A percentile compares a stretch with the other conserved stretches of the same genome.
Conservation (phyloP, 305 asterid genomes). For the Rubia tinctorum region DNA sequence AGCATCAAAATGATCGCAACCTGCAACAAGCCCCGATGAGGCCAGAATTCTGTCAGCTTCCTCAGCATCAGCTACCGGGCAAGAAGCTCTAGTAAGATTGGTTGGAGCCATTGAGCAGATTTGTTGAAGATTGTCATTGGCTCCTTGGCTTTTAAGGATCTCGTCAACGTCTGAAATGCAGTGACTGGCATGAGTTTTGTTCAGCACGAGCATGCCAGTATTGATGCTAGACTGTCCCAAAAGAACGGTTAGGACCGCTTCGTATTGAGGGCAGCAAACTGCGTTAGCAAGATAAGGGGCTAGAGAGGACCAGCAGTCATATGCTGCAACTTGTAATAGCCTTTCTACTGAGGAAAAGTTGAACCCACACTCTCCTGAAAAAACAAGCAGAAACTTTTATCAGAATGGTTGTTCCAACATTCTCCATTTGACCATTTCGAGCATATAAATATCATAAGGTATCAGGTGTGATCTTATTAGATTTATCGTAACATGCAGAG, state of each 20-base stretch:
- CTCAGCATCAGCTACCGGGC: slow-evolving; percentile 23
- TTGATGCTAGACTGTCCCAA: slow-evolving; percentile 28
- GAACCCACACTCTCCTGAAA: slow-evolving; percentile 30
- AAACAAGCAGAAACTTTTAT: not conserved
- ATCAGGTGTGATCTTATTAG: too few species aligned
- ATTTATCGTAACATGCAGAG: not conserved
- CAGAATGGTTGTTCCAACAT: not conserved
- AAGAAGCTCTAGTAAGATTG: slow-evolving; percentile 25
- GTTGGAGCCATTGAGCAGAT: slow-evolving; percentile 27
- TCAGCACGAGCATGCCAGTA: slow-evolving; percentile 21
- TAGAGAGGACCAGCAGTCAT: slow-evolving; percentile 37
- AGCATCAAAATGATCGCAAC: slow-evolving; percentile 27
- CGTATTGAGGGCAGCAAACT: slow-evolving; percentile 38
- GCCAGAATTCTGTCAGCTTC: slow-evolving; percentile 22
- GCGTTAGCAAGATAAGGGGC: slow-evolving; percentile 37
- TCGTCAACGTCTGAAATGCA: slow-evolving; percentile 35
- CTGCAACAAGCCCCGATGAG: slow-evolving; percentile 20
- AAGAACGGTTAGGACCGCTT: slow-evolving; percentile 28
- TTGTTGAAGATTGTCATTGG: slow-evolving; percentile 24
- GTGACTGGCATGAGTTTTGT: slow-evolving; percentile 24
- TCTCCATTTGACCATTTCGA: too few species aligned
- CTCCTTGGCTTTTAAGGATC: slow-evolving; percentile 33
- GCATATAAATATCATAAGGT: too few species aligned
- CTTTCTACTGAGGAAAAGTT: slow-evolving; percentile 28
- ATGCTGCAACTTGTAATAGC: slow-evolving; percentile 25